Base-by-base conservation (phyloP, 2,329 filamentous ascomycete genomes). In the Colletotrichum higginsianum region DNA sequence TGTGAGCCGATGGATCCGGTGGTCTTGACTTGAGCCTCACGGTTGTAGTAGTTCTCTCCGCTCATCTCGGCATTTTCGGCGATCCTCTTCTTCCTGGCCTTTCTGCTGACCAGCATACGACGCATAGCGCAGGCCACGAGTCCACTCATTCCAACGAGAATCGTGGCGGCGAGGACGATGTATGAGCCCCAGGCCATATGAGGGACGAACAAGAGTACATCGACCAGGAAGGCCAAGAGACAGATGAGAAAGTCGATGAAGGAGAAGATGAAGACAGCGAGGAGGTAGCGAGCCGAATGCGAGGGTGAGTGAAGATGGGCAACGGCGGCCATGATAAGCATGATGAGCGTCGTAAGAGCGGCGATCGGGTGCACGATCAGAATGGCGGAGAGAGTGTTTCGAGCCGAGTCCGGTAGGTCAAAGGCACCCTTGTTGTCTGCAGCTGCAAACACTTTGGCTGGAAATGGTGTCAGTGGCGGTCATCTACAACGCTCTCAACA, bases 1-100 rank as follows among this genome's bases (percentile, higher is more conserved):
- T 92, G 87, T 73, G 86, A 83, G 42, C 83, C 79, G 2, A 83
- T 80, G 3, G 80, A 78, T 9, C 82, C 80, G 49, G 82, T 77
- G 46, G 86, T 79, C 72, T 90, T 87, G 61, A 85, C 83, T 73
- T 89, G 86, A 47, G 85, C 87, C 81, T 92, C 90, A 71, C 92
- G 88, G 77, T 92, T 93, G 82, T 97, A 98, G 80, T 93, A 98
- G 79, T 95, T 96, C 77, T 96, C 91, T 38, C 96, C 96, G 80
- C 94, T 98, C 95, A 98, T 98, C 80, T 98, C 95, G 9, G 95
- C 94, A 79, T 98, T 98, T 81, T 97, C 93, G 2, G 91, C 94
- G 79, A 98, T 97, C 56, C 94, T 90, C 85, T 92, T 94, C 87
- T 96, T 95, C 73, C 95, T 90, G n/a, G 95, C 94, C 84, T 98